Conservation (phyloP, 768 basidiomycete genomes). For the Trametes cinnabarina region DNA sequence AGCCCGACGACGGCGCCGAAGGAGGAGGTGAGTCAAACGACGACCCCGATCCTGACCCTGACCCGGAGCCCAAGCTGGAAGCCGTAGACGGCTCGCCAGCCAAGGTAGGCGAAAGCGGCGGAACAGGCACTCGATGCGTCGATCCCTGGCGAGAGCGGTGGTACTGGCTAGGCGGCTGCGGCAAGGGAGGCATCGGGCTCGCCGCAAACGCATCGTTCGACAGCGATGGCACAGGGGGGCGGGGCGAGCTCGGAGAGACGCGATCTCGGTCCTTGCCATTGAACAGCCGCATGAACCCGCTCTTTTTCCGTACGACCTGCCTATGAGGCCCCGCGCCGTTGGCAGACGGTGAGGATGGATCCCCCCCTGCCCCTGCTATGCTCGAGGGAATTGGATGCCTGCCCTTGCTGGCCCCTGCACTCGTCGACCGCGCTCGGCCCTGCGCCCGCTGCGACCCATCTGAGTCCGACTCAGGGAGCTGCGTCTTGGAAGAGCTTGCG, state of each 20-base stretch:
- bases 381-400: conserved; percentile 27
- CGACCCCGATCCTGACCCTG: conserved; percentile 9
- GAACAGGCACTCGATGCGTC: conserved; percentile 28
- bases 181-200: background rate
- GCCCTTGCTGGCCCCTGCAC: conserved; percentile 51
- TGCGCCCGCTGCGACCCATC: conserved; percentile 19
- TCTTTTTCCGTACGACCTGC: conserved; percentile 71
- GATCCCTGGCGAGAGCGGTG: conserved; percentile 25
- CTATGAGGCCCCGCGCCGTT: conserved; percentile 35
- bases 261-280: conserved; percentile 50
- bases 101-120: conserved; percentile 26
- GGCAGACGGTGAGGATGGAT: background rate
- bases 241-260: conserved; percentile 37
- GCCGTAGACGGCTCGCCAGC: conserved; percentile 10
- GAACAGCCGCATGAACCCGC: conserved; percentile 78
- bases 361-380: background rate
- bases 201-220: conserved; percentile 31
- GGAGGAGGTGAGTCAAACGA: conserved; percentile 22
- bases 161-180: conserved; percentile 19
- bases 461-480: conserved; percentile 7
- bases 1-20: background rate
- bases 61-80: background rate
- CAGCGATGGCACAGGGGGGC: conserved; percentile 58
- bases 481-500: conserved; percentile 26
- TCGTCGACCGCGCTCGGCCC: conserved; percentile 56